These are phyloP conservation scores for Podaxis carcinomalis DNA, from an alignment of 768 basidiomycete genomes.

Conservation along the genomic window DNA sequence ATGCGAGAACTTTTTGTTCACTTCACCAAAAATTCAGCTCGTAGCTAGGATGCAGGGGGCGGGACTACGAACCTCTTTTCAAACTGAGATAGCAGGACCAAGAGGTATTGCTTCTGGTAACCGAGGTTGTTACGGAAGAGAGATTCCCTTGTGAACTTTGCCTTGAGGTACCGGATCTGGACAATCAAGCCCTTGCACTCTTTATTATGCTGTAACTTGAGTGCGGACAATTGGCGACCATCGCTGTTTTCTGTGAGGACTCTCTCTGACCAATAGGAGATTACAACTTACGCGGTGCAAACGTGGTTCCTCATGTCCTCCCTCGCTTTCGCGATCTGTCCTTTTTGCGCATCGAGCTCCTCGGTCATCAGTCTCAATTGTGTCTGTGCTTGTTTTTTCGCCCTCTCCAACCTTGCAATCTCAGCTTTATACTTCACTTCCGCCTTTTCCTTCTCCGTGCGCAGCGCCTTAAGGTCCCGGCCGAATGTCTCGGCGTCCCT, in stretches of 20 bases:
- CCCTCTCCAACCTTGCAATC: constrained; percentile 48
- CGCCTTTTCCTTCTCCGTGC: constrained; percentile 61
- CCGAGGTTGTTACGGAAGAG: constrained; percentile 69
- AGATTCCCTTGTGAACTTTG: constrained; percentile 84
- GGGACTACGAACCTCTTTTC: constrained; percentile 61
- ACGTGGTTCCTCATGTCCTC: constrained; percentile 52
- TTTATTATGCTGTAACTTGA: constrained; percentile 69
- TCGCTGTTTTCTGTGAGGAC: constrained; percentile 34
- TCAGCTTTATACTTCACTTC: constrained; percentile 56
- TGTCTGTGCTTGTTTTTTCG: constrained; percentile 62
- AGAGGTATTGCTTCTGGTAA: constrained; percentile 87
- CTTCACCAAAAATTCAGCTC: constrained; percentile 29
- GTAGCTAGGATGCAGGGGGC: neutral
- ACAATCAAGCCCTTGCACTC: constrained; percentile 90
- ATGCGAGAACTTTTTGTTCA: constrained; percentile 67
- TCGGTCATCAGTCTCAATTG: constrained; percentile 66
- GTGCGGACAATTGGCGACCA: constrained; percentile 43
- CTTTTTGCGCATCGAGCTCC: constrained; percentile 54
- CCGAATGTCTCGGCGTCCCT: constrained; percentile 77
- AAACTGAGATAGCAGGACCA: constrained; percentile 64
- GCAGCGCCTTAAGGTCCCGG: constrained; percentile 65
- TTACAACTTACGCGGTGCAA: constrained; percentile 50
- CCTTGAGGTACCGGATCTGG: constrained; percentile 89
- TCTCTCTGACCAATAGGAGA: neutral
- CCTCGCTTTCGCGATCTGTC: constrained; percentile 40